Evolutionary conservation across 148 eudicot genomes (phyloP).

Genomic region (Limonium bicolor): DNA sequence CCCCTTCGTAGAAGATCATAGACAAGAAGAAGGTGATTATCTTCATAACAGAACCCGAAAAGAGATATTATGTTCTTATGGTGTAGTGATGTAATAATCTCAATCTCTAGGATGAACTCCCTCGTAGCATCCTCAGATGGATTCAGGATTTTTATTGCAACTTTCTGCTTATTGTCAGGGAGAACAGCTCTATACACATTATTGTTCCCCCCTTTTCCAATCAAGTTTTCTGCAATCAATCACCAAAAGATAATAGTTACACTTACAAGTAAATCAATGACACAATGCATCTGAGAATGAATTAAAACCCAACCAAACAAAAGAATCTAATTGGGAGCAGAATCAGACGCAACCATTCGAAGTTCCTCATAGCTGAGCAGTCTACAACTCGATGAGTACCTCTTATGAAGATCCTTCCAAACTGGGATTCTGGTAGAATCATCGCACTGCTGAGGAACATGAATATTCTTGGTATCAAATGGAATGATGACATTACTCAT

Average conservation of each 20-base stretch:
- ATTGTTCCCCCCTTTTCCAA: conserved; percentile 92
- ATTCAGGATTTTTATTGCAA: conserved; percentile 80
- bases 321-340: conserved; percentile 37
- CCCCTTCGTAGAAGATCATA: conserved; percentile 82
- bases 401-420: conserved; percentile 53
- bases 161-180: conserved; percentile 55
- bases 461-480: conserved; percentile 12
- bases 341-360: conserved; percentile 48
- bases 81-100: conserved; percentile 56
- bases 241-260: conserved; percentile 1
- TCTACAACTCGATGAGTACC: conserved; percentile 58
- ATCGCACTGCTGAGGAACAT: conserved; percentile 16
- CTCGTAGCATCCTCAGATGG: conserved; percentile 43
- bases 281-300: no score
- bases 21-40: conserved; percentile 50
- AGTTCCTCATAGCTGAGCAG: conserved; percentile 60
- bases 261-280: no score
- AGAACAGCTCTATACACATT: conserved; percentile 66
- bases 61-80: conserved; percentile 79
- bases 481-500: conserved; percentile 50
- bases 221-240: conserved; percentile 48
- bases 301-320: neutral
- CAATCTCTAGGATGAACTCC: conserved; percentile 72
- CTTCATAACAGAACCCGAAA: conserved; percentile 81
- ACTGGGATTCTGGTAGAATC: conserved; percentile 22